Percentiles rank a stretch among this genome's conserved stretches.
These are phyloP conservation scores for Pseudomicrostroma phylloplanum DNA, from an alignment of 1,284 basidiomycete species.

Conservation along the genomic window DNA sequence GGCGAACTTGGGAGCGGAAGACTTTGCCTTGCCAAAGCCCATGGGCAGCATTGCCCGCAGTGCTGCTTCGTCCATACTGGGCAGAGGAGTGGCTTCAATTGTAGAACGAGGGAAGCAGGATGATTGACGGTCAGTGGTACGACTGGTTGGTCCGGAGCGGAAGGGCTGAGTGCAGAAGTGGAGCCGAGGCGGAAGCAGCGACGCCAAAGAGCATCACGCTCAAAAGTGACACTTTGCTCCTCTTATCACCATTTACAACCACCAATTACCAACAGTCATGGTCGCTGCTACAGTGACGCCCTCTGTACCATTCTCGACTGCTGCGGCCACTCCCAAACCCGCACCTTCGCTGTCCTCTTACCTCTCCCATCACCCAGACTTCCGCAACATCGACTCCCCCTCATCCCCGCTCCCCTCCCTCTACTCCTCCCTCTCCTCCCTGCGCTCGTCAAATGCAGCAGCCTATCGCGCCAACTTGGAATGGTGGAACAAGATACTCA, in stretches of 20 bases:
- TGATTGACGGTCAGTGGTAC: not conserved
- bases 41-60: constrained; percentile 45
- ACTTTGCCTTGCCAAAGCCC: constrained; percentile 30
- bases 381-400: constrained; percentile 16
- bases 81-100: not conserved
- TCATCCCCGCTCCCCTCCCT: constrained; percentile 62
- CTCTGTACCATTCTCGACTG: not conserved
- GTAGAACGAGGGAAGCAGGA: not conserved
- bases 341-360: constrained; percentile 10
- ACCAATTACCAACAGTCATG: not conserved
- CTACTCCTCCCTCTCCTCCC: constrained; percentile 78
- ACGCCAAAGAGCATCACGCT: too few species aligned
- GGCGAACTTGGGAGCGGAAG: not conserved
- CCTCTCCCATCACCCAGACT: constrained; percentile 20
- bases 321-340: not conserved
- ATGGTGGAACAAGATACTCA: constrained; percentile 76
- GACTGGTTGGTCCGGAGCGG: not conserved
- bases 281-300: not conserved
- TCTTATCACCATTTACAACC: constrained; percentile 1
- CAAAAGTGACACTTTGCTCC: not conserved
- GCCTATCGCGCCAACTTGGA: constrained; percentile 73
- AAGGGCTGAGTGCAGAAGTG: not conserved
- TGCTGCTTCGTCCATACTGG: constrained; percentile 44
- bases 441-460: constrained; percentile 74
- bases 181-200: too few species aligned